Conservation (phyloP, 2,329 filamentous ascomycete genomes). For the Metarhizium sp. region DNA sequence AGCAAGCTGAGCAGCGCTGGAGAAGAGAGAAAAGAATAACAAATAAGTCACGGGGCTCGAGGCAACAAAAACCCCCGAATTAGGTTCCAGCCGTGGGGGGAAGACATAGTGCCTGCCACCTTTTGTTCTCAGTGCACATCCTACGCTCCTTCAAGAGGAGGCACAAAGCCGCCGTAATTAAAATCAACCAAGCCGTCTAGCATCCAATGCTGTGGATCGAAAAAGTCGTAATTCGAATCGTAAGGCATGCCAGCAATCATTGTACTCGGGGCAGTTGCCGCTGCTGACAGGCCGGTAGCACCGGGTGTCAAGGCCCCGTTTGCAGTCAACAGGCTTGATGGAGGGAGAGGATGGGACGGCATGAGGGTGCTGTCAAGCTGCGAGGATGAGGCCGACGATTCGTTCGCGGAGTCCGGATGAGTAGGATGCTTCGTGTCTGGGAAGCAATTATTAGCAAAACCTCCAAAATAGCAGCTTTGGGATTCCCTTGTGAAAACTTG, state of each 20-base stretch:
- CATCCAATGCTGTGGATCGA: constrained; percentile 91
- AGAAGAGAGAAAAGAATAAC: neutral
- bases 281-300: constrained; percentile 30
- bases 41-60: neutral
- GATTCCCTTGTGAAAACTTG: neutral
- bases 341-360: constrained; percentile 26
- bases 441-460: constrained; percentile 4
- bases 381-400: constrained; percentile 61
- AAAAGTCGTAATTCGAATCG: constrained; percentile 73
- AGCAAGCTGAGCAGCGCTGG: neutral
- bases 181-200: constrained; percentile 78
- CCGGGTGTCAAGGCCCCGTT: constrained; percentile 46
- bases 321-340: constrained; percentile 36
- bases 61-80: neutral
- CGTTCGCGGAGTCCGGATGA: constrained; percentile 68
- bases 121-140: too few species aligned
- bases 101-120: neutral
- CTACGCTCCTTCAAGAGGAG: constrained; percentile 44
- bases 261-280: constrained; percentile 29
- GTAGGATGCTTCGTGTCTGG: constrained; percentile 75
- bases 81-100: too few species aligned
- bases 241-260: constrained; percentile 41
- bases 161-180: constrained; percentile 52
- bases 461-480: neutral
- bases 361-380: constrained; percentile 53